A percentile compares a stretch with the other conserved stretches of the same genome.
phyloP scores from a whole-genome alignment of 257 asterid species.

The Henckelia pumila region DNA sequence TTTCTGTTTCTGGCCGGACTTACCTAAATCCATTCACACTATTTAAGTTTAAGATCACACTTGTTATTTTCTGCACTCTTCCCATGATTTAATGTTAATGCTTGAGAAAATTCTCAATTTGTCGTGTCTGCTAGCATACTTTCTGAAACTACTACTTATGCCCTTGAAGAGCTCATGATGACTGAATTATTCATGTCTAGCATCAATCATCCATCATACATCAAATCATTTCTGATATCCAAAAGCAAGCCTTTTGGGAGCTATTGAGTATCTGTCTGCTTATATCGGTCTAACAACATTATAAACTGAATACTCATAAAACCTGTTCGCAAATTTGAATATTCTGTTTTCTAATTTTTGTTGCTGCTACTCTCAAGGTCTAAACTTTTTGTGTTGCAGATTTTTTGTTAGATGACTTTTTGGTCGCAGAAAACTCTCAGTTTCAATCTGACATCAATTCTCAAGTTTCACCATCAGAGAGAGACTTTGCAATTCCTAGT shows the following conservation, averaged over 20 bases:
- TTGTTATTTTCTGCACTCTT: neutral
- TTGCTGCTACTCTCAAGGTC: conserved; percentile 15
- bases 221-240: neutral
- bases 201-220: too few relatives aligned
- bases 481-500: conserved; percentile 1
- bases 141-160: too few relatives aligned
- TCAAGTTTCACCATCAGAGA: conserved; percentile 49
- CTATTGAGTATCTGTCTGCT: neutral
- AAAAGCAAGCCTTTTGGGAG: neutral
- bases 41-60: neutral
- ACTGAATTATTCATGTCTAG: too few relatives aligned
- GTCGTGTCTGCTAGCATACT: too few relatives aligned
- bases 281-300: neutral
- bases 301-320: neutral
- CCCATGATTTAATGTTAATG: too few relatives aligned
- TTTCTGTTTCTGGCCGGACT: neutral
- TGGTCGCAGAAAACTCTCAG: conserved; percentile 85
- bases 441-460: conserved; percentile 59
- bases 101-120: too few relatives aligned
- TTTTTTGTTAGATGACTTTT: conserved; percentile 72
- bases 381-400: conserved; percentile 44
- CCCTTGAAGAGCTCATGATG: too few relatives aligned
- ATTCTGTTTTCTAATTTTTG: conserved; percentile 10
- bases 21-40: neutral
- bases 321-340: neutral